These are phyloP conservation scores for Trichoderma virens DNA, from an alignment of 495 filamentous ascomycete species.

Conservation along the genomic window DNA sequence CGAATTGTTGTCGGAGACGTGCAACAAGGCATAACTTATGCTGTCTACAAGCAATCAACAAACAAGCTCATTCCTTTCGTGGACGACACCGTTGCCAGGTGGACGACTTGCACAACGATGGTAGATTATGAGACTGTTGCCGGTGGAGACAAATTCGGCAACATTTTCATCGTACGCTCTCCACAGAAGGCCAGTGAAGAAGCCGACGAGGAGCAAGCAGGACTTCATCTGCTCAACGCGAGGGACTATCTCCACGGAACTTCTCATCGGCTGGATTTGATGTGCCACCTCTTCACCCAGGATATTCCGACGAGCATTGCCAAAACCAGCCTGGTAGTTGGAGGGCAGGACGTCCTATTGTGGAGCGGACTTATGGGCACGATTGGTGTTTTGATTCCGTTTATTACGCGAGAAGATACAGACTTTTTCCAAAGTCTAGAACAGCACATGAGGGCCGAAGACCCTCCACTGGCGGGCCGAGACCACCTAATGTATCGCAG, in stretches of 20 bases:
- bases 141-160: slow-evolving; percentile 96
- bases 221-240: slow-evolving; percentile 81
- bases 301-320: slow-evolving; percentile 87
- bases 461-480: slow-evolving; percentile 78
- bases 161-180: slow-evolving; percentile 85
- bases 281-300: slow-evolving; percentile 82
- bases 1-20: slow-evolving; percentile 89
- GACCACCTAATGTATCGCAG: slow-evolving; percentile 92
- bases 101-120: slow-evolving; percentile 84
- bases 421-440: slow-evolving; percentile 96
- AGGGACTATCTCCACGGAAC: slow-evolving; percentile 82
- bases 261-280: slow-evolving; percentile 71
- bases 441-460: slow-evolving; percentile 72
- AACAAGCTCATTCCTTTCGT: slow-evolving; percentile 87
- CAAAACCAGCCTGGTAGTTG: slow-evolving; percentile 83
- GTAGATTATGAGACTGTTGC: slow-evolving; percentile 95
- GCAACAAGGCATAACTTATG: slow-evolving; percentile 80
- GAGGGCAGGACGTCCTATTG: slow-evolving; percentile 82
- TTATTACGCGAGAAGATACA: slow-evolving; percentile 82
- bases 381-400: slow-evolving; percentile 84
- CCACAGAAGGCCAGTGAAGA: slow-evolving; percentile 80
- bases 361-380: slow-evolving; percentile 95
- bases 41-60: slow-evolving; percentile 87
- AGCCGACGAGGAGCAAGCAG: slow-evolving; percentile 85
- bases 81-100: slow-evolving; percentile 81